Percentiles rank a stretch among this genome's conserved stretches.
phyloP scores from a whole-genome alignment of 495 filamentous ascomycete genomes.

The Halenospora varia region DNA sequence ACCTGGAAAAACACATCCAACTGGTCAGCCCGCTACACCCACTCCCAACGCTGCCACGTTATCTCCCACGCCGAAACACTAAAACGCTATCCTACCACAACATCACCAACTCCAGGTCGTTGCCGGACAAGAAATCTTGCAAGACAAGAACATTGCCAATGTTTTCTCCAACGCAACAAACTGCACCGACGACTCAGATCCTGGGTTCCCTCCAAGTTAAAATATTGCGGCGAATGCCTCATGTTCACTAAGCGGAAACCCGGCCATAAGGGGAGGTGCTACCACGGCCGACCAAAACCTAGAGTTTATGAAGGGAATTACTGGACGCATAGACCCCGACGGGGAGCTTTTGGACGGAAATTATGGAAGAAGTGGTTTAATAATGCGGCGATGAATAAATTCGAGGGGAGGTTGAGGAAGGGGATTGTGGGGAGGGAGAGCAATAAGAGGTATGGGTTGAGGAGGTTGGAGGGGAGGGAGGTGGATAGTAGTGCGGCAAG shows the following conservation, averaged over 20 bases:
- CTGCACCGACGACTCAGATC: constrained; percentile 16
- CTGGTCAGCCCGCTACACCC: not conserved
- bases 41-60: constrained; percentile 16
- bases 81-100: too few species aligned
- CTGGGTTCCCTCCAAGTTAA: constrained; percentile 17
- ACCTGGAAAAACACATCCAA: not conserved
- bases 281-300: constrained; percentile 15
- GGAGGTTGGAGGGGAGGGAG: constrained; percentile 5
- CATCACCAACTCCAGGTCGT: too few species aligned
- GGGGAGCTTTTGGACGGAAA: constrained; percentile 18
- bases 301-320: not conserved
- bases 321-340: constrained; percentile 19
- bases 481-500: constrained; percentile 14
- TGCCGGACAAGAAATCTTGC: too few species aligned
- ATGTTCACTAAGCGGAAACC: constrained; percentile 21
- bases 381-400: constrained; percentile 14
- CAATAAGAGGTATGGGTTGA: constrained; percentile 17
- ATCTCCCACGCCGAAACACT: not conserved
- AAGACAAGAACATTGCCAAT: constrained; percentile 18
- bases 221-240: constrained; percentile 17
- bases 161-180: constrained; percentile 1
- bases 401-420: constrained; percentile 9
- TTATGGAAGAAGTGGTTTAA: constrained; percentile 27
- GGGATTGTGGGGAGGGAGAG: not conserved
- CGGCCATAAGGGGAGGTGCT: constrained; percentile 14